Evolutionary conservation across 345 rosid species (phyloP), one percentile per base, ranked within the genome.

Genomic region (Eucalyptus shirleyi): DNA sequence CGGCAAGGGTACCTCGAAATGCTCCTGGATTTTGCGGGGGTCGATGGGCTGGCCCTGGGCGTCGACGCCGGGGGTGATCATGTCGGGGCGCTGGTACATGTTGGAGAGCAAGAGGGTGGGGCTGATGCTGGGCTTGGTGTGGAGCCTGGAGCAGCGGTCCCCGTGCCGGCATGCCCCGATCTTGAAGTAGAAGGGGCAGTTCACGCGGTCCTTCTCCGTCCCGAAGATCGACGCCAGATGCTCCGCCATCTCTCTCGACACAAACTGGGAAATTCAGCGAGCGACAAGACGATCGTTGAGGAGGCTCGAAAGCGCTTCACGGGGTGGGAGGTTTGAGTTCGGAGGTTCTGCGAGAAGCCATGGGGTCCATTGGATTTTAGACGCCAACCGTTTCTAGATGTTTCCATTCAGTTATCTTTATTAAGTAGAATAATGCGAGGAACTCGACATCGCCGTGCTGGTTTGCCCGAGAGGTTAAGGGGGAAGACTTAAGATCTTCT

Each of bases 381-480:
- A 19, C 28, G 45, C 26, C 47, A 19, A 13, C 9, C 4, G 47
- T 37, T 37, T 21, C 28, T 11, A 19, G 83, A 37, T 11, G 83
- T 37, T 77, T 37, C 83, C 8, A 11, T 37, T 11, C 5, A 11
- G 15, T 5, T 11, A 4, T 65, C 11, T 15, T 2, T 2, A 9
- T 0, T 3, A 11, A 19, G 7, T 37, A 10, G 0, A 11, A 37
- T 21, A 11, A 72, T 37, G 47, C 2, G 83, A 28, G 12, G 47
- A 6, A 7, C 4, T 0, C 0, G 14, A 11, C 47, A 1, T 9
- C 1, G 18, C 16, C 0, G 32, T 1, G 96, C 95, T 92, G 96
- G 96, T 95, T 97, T 96, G 96, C 98, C 97, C 96, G 97, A 94
- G 99, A 88, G 97, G 96, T 96, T 95, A 95, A 96, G 97, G 96